A percentile compares a stretch with the other conserved stretches of the same genome.
Evolutionary conservation across 306 rosid species (phyloP).

Genomic region (Castanopsis chinensis): DNA sequence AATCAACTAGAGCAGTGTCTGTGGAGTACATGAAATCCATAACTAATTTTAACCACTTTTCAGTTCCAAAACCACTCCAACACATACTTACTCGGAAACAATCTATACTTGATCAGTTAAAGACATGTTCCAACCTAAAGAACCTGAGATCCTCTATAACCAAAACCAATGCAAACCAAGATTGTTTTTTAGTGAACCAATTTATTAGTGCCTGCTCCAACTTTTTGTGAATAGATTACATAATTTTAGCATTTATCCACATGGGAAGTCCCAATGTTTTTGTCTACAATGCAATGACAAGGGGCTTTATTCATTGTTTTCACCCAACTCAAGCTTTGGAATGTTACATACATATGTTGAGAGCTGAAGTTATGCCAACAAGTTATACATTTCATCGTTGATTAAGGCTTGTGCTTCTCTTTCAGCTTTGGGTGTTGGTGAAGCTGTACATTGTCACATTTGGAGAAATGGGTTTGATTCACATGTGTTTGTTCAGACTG

Average conservation of each 20-base stretch:
- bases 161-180: no score
- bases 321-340: conserved; percentile 25
- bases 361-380: conserved; percentile 40
- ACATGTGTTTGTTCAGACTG: conserved; percentile 71
- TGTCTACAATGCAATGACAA: no score
- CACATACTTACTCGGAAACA: conserved; percentile 10
- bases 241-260: no score
- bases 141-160: no score
- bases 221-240: no score
- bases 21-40: neutral
- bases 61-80: conserved; percentile 7
- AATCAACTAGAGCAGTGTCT: no score
- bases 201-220: no score
- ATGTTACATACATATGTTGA: conserved; percentile 46
- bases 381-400: conserved; percentile 72
- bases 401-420: conserved; percentile 56
- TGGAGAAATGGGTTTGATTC: conserved; percentile 64
- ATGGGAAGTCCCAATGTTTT: no score
- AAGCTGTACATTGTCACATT: conserved; percentile 45
- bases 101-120: conserved; percentile 24
- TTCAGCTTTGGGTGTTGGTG: conserved; percentile 36
- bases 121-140: no score
- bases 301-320: neutral
- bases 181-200: no score
- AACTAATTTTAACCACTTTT: neutral